These are phyloP conservation scores for Elongisporangium anandrum DNA, from an alignment of 352 stramenopile genomes.

Conservation along the genomic window DNA sequence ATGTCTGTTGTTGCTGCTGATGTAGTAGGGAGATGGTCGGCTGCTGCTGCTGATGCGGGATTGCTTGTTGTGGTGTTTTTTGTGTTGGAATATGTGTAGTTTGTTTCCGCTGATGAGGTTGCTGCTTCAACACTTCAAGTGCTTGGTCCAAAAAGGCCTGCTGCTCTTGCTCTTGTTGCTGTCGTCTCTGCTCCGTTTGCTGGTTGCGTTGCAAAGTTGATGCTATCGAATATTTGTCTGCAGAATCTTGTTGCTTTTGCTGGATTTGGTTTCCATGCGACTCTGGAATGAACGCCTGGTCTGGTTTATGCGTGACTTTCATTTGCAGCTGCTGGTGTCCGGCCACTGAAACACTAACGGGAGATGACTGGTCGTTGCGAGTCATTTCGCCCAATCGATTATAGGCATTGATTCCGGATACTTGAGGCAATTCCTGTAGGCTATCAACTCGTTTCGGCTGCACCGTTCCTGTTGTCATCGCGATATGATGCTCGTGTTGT, in stretches of 20 bases:
- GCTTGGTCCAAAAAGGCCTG: constrained; percentile 41
- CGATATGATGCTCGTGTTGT: not conserved
- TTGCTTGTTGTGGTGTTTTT: constrained; percentile 2
- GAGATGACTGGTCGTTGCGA: not conserved
- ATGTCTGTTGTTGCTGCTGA: constrained; percentile 3
- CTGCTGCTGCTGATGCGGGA: constrained; percentile 6
- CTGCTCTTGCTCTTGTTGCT: constrained; percentile 22
- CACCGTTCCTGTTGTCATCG: not conserved
- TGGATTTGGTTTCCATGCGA: not conserved
- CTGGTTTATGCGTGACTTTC: not conserved
- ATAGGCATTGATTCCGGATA: not conserved
- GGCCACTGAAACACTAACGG: not conserved
- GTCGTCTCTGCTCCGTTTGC: constrained; percentile 9
- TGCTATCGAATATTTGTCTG: constrained; percentile 2
- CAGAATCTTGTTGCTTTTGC: constrained; percentile 1
- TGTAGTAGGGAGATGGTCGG: constrained; percentile 1
- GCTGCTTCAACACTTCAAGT: constrained; percentile 38
- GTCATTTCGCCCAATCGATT: not conserved
- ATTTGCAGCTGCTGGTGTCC: not conserved
- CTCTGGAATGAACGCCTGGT: not conserved
- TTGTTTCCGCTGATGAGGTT: constrained; percentile 16
- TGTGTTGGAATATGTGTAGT: constrained; percentile 1
- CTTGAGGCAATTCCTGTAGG: not conserved
- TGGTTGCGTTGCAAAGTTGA: constrained; percentile 11
- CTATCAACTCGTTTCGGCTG: not conserved